Base-by-base conservation (phyloP, 2,329 filamentous ascomycete species). In the Cladobotryum mycophilum region DNA sequence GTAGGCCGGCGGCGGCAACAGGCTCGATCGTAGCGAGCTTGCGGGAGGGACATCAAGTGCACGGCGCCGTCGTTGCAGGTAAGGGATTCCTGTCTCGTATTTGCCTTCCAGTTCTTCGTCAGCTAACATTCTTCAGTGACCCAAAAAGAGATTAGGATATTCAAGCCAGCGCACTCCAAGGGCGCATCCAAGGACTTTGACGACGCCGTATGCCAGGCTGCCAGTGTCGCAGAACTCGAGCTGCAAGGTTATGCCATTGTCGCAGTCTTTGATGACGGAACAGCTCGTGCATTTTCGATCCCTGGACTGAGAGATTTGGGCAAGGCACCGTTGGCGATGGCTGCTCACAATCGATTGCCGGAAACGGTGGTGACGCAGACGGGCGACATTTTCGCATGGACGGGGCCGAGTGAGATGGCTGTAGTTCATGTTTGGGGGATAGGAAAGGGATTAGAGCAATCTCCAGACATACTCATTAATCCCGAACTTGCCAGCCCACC, bases 171-270 rank as follows among this genome's bases (percentile, higher is more conserved):
- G 3, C 81, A 81, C 1, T 78, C 84, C 17, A 97, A 96, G 69
- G 93, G 92, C n/a, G 91, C 92, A 0, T 88, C 90, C 49, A 96
- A 93, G 60, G 83, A 84, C 1, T 97, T 93, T 70, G 90, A 96
- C 60, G 84, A 88, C 58, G 81, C 74, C 53, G 73, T 95, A 38
- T 97, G 92, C 64, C 86, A 95, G 60, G 79, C 88, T 1, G 92
- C 93, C 2, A 76, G 79, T 3, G 81, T 97, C 1, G 84, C 87
- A 0, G 83, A 88, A 48, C 84, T 86, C 33, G 84, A 89, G 60
- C 76, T 85, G 20, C 81, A 85, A 41, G 89, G 89, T 1, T 84
- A 85, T 61, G 90, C 88, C 5, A 73, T 99, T 4, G 82, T 96
- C 1, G 87, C 86, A 2, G 74, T 96, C 1, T 96, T 96, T 60